A percentile compares a stretch with the other conserved stretches of the same genome.
These are phyloP conservation scores for Tolypocladium guangdongense DNA, from an alignment of 2,329 filamentous ascomycete species.

Conservation along the genomic window DNA sequence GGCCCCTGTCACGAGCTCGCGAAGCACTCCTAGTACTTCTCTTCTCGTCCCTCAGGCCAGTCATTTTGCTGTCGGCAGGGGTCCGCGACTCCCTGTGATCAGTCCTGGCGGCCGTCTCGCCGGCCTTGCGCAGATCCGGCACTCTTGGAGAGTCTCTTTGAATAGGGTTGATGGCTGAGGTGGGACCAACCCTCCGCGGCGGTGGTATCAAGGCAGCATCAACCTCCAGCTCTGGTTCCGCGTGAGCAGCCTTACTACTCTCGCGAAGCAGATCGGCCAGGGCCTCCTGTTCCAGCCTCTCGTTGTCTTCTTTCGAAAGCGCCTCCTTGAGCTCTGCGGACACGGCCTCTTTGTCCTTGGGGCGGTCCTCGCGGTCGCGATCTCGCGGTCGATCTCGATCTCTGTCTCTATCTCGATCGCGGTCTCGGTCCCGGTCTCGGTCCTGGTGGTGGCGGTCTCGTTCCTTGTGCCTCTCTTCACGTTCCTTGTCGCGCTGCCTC, in stretches of 20 bases:
- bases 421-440: constrained; percentile 17
- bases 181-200: constrained; percentile 38
- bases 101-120: constrained; percentile 18
- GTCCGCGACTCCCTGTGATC: constrained; percentile 21
- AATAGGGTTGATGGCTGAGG: constrained; percentile 49
- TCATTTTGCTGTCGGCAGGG: constrained; percentile 15
- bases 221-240: constrained; percentile 44
- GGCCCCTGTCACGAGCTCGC: constrained; percentile 12
- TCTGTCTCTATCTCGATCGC: constrained; percentile 19
- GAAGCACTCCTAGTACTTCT: constrained; percentile 22
- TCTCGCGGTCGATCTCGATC: constrained; percentile 18
- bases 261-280: constrained; percentile 48
- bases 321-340: constrained; percentile 39
- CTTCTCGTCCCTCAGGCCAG: constrained; percentile 16
- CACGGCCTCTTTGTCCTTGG: constrained; percentile 25
- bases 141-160: constrained; percentile 32
- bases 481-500: constrained; percentile 25
- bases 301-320: constrained; percentile 46
- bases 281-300: constrained; percentile 46
- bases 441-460: constrained; percentile 23
- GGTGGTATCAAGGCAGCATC: constrained; percentile 46
- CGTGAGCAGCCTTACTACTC: constrained; percentile 37
- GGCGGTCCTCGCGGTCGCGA: constrained; percentile 19
- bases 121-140: constrained; percentile 28
- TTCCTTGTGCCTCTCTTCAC: constrained; percentile 26